Base-by-base conservation (phyloP, 768 basidiomycete species). In the Boletus reticulatus region DNA sequence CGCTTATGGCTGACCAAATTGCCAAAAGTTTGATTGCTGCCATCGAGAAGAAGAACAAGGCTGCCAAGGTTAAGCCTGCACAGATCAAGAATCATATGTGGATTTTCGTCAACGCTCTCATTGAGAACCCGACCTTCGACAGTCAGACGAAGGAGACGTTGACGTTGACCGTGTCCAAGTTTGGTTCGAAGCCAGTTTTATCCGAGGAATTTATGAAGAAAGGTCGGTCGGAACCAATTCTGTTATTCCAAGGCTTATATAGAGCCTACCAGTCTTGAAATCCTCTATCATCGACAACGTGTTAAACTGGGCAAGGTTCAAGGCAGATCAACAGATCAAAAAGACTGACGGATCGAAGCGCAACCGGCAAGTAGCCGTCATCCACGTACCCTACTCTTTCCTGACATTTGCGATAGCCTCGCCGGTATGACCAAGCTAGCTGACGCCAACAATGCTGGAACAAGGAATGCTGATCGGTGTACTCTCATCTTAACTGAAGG, bases 71-170 rank as follows among this genome's bases (percentile, higher is more conserved):
- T 65, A 98, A 98, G 71, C 81, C 92, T 16, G 83, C 86, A 50
- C 94, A 97, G 74, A 87, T 98, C 75, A 96, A 93, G 79, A 94
- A 89, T 65, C 95, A 99, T 68, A 94, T 99, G 86, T 95, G 92
- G 93, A 81, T 99, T 51, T 99, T 98, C 66, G 87, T 99, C 67
- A 98, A 98, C 65, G 85, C 92, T 14, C 78, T 97, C 57, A 88
- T 99, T 61, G 95, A 96, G 75, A 99, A 99, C 67, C 96, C 97
- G 10, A 92, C 94, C 1, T 99, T 99, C 73, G 96, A 99, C 80
- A 94, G 92, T 80, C 97, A 99, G 73, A 98, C 97, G 37, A 99
- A 99, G 76, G 97, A 99, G 71, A 89, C 87, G 5, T 75, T 99
- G 61, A 98, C 95, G 1, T 75, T 98, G 43, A 85, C 87, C 4